Evolutionary conservation across 129 eudicot species (phyloP), one percentile per base, ranked within the genome.

Genomic region (Heracleum sosnowskyi): DNA sequence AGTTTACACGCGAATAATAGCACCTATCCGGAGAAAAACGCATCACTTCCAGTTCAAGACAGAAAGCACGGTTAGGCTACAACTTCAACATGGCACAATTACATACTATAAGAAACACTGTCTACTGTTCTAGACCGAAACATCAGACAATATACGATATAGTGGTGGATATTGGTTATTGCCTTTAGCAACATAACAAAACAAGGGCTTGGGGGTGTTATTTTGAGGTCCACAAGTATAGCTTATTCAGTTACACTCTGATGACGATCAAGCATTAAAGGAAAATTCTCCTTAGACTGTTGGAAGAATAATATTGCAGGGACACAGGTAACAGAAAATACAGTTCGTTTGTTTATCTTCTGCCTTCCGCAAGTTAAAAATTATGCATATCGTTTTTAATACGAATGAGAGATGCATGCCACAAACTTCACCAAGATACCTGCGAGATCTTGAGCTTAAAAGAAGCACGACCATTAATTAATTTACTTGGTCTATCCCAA

Each of bases 391-490:
- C 49, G 34, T 39, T 12, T 0, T 39, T 69, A 20, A 57, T n/a
- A 35, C 39, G 18, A 69, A 49, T 41, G 63, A 42, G 74, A 72
- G 35, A 76, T 3, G 68, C 11, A 57, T 57, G 8, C 26, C 46
- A 69, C 76, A 71, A 78, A 51, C 76, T 69, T 24, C 60, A 71
- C 12, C 68, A 42, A 34, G 46, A 76, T 85, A 93, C 98, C 98
- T 86, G 96, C 69, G 98, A 83, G 76, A 93, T 91, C 81, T 87
- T 91, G 77, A 93, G 90, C 83, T 88, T 91, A 84, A 93, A 91
- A 17, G 90, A 89, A 82, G 97, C 95, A 86, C 86, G 95, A 0
- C 98, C 97, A 41, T 82, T 85, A n/a, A 79, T 70, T 79, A 91
- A 75, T 86, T 86, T 89, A 84, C 87, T 89, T 68, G 97, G 96